A percentile compares a stretch with the other conserved stretches of the same genome.
These are phyloP conservation scores for Prorocentrum cordatum DNA, from an alignment of 169 alveolate species.

Conservation along the genomic window DNA sequence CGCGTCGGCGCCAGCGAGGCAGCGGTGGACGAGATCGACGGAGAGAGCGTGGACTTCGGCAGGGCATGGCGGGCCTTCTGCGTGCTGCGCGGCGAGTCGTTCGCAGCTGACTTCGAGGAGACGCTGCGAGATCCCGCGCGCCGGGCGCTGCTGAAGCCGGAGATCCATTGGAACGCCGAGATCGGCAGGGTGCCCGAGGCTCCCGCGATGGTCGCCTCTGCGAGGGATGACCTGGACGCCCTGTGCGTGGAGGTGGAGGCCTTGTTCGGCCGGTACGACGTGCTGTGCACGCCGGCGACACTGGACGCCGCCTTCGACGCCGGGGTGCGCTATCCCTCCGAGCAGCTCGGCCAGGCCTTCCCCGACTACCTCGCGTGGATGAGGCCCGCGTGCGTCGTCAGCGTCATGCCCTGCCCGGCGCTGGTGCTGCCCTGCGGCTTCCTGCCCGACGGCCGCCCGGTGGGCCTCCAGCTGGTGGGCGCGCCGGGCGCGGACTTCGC, in stretches of 20 bases:
- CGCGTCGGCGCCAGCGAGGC: too few species aligned
- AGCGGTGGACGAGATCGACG: too few species aligned
- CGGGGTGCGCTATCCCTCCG: conserved; percentile 20
- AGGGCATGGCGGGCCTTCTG: too few species aligned
- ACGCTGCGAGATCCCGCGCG: neutral
- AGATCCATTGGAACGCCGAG: neutral
- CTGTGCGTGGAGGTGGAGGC: neutral
- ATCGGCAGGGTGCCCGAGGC: neutral
- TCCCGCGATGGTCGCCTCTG: neutral
- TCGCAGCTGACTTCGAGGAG: neutral
- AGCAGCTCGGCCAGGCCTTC: conserved; percentile 17
- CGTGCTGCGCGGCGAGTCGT: neutral
- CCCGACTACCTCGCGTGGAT: conserved; percentile 29
- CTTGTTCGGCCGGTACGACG: neutral
- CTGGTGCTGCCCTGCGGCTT: conserved; percentile 49
- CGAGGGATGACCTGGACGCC: neutral
- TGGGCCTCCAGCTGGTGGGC: conserved; percentile 43
- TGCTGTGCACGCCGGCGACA: neutral
- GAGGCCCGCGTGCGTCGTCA: neutral
- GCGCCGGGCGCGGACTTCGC: conserved; percentile 12
- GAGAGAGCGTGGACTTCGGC: too few species aligned
- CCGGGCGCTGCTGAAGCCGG: neutral
- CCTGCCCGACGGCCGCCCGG: conserved; percentile 49
- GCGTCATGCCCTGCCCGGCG: conserved; percentile 24
- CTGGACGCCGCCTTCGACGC: conserved; percentile 55